Evolutionary conservation across 805 yeast genomes (phyloP).

Genomic region (Saccharomycopsis olivae): DNA sequence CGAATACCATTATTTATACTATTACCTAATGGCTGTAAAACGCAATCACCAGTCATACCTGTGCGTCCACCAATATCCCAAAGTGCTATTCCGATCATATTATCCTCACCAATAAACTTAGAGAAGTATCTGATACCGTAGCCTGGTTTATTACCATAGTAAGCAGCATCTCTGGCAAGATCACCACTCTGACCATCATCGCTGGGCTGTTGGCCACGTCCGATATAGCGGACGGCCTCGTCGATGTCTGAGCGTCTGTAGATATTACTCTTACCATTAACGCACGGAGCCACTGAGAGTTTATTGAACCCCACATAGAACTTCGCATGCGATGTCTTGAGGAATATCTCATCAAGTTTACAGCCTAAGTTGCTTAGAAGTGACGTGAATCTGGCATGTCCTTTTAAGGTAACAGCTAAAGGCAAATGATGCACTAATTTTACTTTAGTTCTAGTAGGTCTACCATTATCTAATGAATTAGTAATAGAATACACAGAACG

Average conservation of each 20-base stretch:
- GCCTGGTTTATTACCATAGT: slow-evolving; percentile 23
- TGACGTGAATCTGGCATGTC: slow-evolving; percentile 3
- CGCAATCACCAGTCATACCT: slow-evolving; percentile 70
- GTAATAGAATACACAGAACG: slow-evolving; percentile 49
- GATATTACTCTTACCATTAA: slow-evolving; percentile 79
- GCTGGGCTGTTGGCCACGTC: slow-evolving; percentile 24
- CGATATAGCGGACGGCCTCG: slow-evolving; percentile 36
- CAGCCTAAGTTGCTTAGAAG: slow-evolving; percentile 39
- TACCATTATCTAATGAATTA: slow-evolving; percentile 43
- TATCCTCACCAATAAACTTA: slow-evolving; percentile 81
- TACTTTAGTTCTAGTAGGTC: slow-evolving; percentile 29
- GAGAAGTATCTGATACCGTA: slow-evolving; percentile 62
- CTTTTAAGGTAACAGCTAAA: slow-evolving; percentile 36
- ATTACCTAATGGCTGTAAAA: slow-evolving; percentile 56
- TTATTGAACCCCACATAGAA: slow-evolving; percentile 74
- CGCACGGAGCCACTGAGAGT: slow-evolving; percentile 74
- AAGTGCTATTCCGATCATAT: slow-evolving; percentile 79
- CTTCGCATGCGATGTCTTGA: slow-evolving; percentile 75
- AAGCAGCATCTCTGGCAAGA: slow-evolving; percentile 24
- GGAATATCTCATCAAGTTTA: slow-evolving; percentile 72
- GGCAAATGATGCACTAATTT: slow-evolving; percentile 79
- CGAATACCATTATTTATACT: slow-evolving; percentile 26
- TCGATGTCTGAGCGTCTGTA: slow-evolving; percentile 62
- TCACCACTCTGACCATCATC: slow-evolving; percentile 27
- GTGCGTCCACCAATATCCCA: slow-evolving; percentile 71